Evolutionary conservation across 306 rosid species (phyloP), one percentile per base, ranked within the genome.

Genomic region (Leucaena leucocephala): DNA sequence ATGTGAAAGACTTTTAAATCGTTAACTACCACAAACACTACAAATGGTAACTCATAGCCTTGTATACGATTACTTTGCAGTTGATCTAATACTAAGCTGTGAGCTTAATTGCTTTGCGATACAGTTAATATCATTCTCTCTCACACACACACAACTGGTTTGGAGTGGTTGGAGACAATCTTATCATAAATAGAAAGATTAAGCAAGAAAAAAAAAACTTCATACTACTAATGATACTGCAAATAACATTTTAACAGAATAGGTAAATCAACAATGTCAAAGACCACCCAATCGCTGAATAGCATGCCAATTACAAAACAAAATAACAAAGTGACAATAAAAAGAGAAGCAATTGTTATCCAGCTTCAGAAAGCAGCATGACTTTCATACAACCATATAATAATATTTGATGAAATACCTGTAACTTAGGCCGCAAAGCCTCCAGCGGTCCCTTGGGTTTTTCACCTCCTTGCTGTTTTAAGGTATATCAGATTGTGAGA

Each of bases 361-460:
- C 75, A 69, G 64, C 78, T 46, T 38, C 12, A 21, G 61, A 73
- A 64, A 55, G 63, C 8, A 48, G n/a, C 9, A 27, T 42, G 15
- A 36, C 49, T 10, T 44, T 49, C 67, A 54, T 42, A 61, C 34
- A 78, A 49, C 16, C 63, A 54, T 7, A 5, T 5, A 22, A 65
- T 62, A 77, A 35, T n/a, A 50, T 69, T 40, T 45, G 71, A 73
- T 42, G 64, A 58, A 74, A 45, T 82, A 92, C 97, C 97, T 94
- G 97, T 65, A 94, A 84, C 78, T 94, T 94, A 7, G 97, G 97
- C 83, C 97, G 88, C 78, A 94, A 93, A 74, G 97, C 97, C 87
- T 94, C 92, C 46, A 92, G 93, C 69, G 98, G 97, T 85, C 97
- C 98, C 88, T 92, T 94, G 39, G 98, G 98, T 86, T 94, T 94